Evolutionary conservation across 1,284 basidiomycete genomes (phyloP).

Genomic region (Sporisorium iseilematis-ciliati): DNA sequence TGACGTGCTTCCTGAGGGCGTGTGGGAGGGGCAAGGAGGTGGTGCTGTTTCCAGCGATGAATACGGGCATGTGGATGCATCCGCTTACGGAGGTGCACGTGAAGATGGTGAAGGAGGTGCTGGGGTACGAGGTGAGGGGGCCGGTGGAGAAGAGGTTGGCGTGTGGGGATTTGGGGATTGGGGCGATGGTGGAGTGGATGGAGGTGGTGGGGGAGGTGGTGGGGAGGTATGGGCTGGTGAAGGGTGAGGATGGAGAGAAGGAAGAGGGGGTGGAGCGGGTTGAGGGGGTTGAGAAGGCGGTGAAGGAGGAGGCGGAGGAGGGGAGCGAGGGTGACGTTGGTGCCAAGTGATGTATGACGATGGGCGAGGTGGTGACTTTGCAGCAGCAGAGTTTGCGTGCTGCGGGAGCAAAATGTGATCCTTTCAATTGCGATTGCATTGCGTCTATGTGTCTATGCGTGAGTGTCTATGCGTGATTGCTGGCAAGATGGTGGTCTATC

Average conservation of each 20-base stretch:
- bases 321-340: too few species aligned
- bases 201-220: constrained; percentile 53
- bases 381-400: too few species aligned
- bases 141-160: constrained; percentile 88
- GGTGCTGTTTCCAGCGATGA: constrained; percentile 96
- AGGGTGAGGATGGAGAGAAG: neutral
- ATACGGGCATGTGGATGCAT: constrained; percentile 95
- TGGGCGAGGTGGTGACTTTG: too few species aligned
- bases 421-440: too few species aligned
- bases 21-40: constrained; percentile 84
- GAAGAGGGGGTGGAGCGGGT: neutral
- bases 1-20: constrained; percentile 88
- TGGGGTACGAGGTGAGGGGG: constrained; percentile 84
- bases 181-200: constrained; percentile 66
- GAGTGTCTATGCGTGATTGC: too few species aligned
- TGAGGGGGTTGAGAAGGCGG: neutral
- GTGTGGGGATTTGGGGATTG: constrained; percentile 87
- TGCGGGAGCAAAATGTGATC: too few species aligned
- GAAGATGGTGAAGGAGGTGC: constrained; percentile 77
- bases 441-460: too few species aligned
- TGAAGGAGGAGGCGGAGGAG: too few species aligned
- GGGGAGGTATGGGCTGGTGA: constrained; percentile 29
- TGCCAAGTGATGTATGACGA: too few species aligned
- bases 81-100: constrained; percentile 89
- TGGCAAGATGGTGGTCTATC: neutral